phyloP scores from a whole-genome alignment of 371 early-diverging fungal species.

The Apophysomyces trapeziformis region DNA sequence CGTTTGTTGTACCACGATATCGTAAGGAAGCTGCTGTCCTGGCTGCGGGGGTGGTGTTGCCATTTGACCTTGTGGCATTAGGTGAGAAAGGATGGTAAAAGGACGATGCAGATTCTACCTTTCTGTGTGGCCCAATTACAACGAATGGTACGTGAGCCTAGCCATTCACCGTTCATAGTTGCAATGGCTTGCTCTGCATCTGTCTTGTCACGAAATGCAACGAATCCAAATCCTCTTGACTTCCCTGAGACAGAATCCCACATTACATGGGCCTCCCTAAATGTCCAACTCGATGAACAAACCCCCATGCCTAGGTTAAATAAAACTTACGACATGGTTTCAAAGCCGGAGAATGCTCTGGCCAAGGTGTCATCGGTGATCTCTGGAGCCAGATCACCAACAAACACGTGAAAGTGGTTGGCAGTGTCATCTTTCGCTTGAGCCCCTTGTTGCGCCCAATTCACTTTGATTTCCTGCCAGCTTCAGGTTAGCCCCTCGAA shows the following conservation, averaged over 20 bases:
- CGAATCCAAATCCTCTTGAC: slow-evolving; percentile 90
- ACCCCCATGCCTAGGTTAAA: neutral
- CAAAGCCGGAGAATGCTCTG: slow-evolving; percentile 76
- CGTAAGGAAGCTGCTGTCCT: slow-evolving; percentile 67
- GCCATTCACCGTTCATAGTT: slow-evolving; percentile 80
- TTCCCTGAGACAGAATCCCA: slow-evolving; percentile 85
- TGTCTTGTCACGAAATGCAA: slow-evolving; percentile 79
- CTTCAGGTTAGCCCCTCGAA: neutral
- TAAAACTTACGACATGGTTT: slow-evolving; percentile 73
- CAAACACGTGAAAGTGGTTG: slow-evolving; percentile 81
- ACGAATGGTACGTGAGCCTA: slow-evolving; percentile 69
- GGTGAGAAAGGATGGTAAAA: neutral
- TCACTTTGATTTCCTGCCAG: slow-evolving; percentile 78
- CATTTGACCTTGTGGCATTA: slow-evolving; percentile 36
- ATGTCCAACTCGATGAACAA: neutral
- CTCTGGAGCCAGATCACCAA: slow-evolving; percentile 86
- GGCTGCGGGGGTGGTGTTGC: slow-evolving; percentile 61
- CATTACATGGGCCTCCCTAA: slow-evolving; percentile 89
- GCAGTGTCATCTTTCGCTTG: slow-evolving; percentile 66
- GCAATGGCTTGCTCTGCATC: slow-evolving; percentile 86
- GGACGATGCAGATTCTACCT: slow-evolving; percentile 21
- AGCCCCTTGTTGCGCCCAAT: slow-evolving; percentile 79
- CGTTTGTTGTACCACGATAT: slow-evolving; percentile 72
- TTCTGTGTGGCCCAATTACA: slow-evolving; percentile 91
- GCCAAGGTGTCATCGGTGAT: slow-evolving; percentile 77